Evolutionary conservation across 805 yeast species (phyloP).

Genomic region (Candida michaelii): DNA sequence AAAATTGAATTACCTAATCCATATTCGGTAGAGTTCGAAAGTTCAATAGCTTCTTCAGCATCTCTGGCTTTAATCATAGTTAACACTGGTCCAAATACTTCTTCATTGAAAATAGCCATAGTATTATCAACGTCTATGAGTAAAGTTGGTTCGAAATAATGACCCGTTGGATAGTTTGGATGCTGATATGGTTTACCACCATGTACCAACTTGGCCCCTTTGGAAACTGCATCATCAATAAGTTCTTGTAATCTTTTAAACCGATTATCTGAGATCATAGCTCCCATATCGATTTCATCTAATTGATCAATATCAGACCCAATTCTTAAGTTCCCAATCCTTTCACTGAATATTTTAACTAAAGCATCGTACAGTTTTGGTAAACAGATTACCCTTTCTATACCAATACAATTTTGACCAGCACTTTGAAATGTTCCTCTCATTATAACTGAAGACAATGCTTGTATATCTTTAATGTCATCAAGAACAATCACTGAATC

Average conservation of each 20-base stretch:
- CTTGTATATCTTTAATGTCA: constrained; percentile 58
- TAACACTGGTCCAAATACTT: constrained; percentile 92
- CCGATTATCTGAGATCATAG: constrained; percentile 79
- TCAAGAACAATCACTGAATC: constrained; percentile 89
- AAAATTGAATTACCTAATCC: constrained; percentile 94
- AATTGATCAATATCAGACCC: constrained; percentile 93
- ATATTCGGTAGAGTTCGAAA: constrained; percentile 82
- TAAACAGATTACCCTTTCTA: constrained; percentile 87
- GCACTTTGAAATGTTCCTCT: constrained; percentile 97
- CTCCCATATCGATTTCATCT: constrained; percentile 94
- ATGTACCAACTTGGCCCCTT: constrained; percentile 75
- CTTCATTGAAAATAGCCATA: constrained; percentile 82
- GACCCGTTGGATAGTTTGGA: constrained; percentile 95
- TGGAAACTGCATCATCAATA: constrained; percentile 67
- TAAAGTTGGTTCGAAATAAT: constrained; percentile 88
- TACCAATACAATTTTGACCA: constrained; percentile 98
- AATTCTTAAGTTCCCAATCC: constrained; percentile 63
- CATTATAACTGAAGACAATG: constrained; percentile 71
- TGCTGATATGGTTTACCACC: constrained; percentile 85
- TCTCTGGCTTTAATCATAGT: constrained; percentile 71
- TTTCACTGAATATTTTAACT: constrained; percentile 52
- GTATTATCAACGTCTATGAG: constrained; percentile 72
- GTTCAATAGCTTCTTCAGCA: constrained; percentile 64
- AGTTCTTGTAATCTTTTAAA: constrained; percentile 66
- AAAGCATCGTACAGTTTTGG: constrained; percentile 65